Conservation (phyloP, 805 yeast genomes). For the Cyberlindnera misumaiensis region DNA sequence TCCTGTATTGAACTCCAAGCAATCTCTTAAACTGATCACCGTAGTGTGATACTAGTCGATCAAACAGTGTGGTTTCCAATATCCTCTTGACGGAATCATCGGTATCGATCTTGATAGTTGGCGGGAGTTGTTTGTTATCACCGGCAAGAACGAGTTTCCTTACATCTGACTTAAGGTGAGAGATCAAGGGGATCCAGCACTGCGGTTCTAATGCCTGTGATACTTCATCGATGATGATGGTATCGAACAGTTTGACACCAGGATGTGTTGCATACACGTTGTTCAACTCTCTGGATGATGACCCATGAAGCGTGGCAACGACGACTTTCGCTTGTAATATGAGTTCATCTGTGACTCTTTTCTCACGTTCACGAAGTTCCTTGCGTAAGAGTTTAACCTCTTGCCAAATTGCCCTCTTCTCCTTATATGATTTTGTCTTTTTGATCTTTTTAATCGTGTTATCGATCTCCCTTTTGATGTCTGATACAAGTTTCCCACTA, state of each 20-base stretch:
- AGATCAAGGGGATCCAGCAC: slow-evolving; percentile 88
- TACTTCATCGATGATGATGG: slow-evolving; percentile 89
- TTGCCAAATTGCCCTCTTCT: slow-evolving; percentile 58
- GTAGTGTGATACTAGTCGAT: slow-evolving; percentile 52
- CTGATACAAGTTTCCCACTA: slow-evolving; percentile 55
- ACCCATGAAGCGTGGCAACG: slow-evolving; percentile 81
- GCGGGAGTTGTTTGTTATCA: slow-evolving; percentile 87
- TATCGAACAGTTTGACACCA: slow-evolving; percentile 47
- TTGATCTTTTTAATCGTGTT: slow-evolving; percentile 47
- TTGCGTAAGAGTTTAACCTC: slow-evolving; percentile 63
- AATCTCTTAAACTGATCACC: slow-evolving; percentile 45
- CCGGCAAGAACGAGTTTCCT: slow-evolving; percentile 77
- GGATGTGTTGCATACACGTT: slow-evolving; percentile 35
- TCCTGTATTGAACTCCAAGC: slow-evolving; percentile 77
- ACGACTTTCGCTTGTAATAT: slow-evolving; percentile 61
- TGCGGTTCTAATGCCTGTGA: slow-evolving; percentile 93
- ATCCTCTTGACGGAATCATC: slow-evolving; percentile 33
- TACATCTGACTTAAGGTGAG: slow-evolving; percentile 38
- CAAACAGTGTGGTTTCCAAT: slow-evolving; percentile 71
- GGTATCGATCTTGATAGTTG: slow-evolving; percentile 64
- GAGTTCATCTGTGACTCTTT: slow-evolving; percentile 51
- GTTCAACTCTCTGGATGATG: slow-evolving; percentile 67
- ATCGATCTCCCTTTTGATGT: slow-evolving; percentile 66
- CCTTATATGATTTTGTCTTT: slow-evolving; percentile 56
- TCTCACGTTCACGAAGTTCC: slow-evolving; percentile 65